These are phyloP conservation scores for Kondoa malvinella DNA, from an alignment of 768 basidiomycete species.

Conservation along the genomic window DNA sequence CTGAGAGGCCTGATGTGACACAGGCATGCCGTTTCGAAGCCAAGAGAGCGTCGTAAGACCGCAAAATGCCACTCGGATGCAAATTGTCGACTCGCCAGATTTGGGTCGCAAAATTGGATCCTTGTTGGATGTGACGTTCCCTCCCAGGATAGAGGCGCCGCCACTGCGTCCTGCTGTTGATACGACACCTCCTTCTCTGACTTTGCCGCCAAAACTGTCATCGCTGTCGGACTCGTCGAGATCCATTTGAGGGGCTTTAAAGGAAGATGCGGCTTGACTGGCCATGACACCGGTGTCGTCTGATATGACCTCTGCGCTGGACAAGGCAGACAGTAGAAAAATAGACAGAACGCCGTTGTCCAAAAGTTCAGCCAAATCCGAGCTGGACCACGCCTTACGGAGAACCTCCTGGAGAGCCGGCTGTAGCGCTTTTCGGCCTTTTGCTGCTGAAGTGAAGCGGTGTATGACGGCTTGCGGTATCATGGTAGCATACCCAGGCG, in stretches of 20 bases:
- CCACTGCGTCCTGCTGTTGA: not conserved
- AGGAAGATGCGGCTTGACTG: not conserved
- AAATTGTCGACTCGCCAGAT: not conserved
- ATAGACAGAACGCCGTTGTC: not conserved
- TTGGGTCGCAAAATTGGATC: not conserved
- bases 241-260: not conserved
- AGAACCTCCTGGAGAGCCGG: not conserved
- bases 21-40: not conserved
- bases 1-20: not conserved
- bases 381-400: conserved; percentile 5
- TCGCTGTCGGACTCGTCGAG: not conserved
- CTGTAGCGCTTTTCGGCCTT: not conserved
- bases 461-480: conserved; percentile 8
- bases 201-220: not conserved
- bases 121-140: not conserved
- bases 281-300: not conserved
- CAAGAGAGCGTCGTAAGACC: not conserved
- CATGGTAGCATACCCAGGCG: conserved; percentile 14
- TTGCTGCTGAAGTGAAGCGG: not conserved
- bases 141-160: not conserved
- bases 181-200: not conserved
- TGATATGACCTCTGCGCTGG: not conserved
- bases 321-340: not conserved
- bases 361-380: conserved; percentile 5
- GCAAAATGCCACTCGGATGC: not conserved